Base-by-base conservation (phyloP, 1,284 basidiomycete species). In the Xerocomus cyaneibrunnescens region DNA sequence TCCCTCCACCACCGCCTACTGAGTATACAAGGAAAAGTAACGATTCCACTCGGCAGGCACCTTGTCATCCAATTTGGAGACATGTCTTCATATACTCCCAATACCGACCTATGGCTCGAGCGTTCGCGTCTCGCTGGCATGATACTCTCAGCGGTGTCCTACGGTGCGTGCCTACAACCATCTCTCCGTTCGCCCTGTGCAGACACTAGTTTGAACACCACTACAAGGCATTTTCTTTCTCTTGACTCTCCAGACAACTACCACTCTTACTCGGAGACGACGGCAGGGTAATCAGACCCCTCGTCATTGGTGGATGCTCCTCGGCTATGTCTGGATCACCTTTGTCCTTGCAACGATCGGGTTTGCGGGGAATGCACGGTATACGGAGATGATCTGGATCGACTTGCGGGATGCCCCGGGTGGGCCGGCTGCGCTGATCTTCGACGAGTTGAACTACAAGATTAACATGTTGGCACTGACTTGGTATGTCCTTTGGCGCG, bases 301-400 rank as follows among this genome's bases (percentile, higher is more conserved):
- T 7, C 27, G 36, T 17, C 32, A 51, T 7, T 49, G 50, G 6
- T 16, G 28, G 17, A 34, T 25, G 30, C 52, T 66, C 27, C 23
- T 64, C 4, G 2, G 23, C 17, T 67, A 66, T 12, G 47, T 72
- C 28, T 48, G 47, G 28, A 50, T 59, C 38, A 70, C 68, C 0
- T 72, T 70, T 38, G 14, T 50, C 19, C 60, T 72, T 17, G 65
- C 57, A 14, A 67, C 70, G 0, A 40, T 71, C 14, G 58, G 61
- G 7, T 60, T 69, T n/a, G 64, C 60, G 7, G 60, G 47, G 10
- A 70, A 72, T 41, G 57, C 59, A 1, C 60, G 52, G 41, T 69
- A 62, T 42, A 70, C 60, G 16, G 56, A 72, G 43, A 61, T 68
- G 59, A 66, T 71, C 32, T 71, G 68, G 67, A 66, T 71, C 17